phyloP scores from a whole-genome alignment of 192 early-diverging fungal species.

The Backusella australiensis region DNA sequence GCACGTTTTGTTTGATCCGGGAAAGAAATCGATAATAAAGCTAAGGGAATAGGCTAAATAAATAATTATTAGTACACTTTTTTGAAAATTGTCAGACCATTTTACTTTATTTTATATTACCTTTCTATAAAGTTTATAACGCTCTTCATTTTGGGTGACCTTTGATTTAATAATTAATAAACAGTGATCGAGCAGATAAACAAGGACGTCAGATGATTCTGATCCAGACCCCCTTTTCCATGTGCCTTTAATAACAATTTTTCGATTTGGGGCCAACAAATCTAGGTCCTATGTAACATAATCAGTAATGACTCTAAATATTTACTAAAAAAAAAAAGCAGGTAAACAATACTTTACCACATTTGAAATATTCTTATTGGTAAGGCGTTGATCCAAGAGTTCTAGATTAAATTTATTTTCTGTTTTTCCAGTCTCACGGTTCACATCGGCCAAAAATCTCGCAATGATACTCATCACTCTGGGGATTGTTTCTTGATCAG shows the following conservation, averaged over 20 bases:
- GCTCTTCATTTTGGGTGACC: slow-evolving; percentile 52
- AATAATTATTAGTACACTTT: slow-evolving; percentile 16
- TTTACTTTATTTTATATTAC: slow-evolving; percentile 18
- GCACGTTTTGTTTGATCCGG: slow-evolving; percentile 30
- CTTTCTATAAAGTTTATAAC: slow-evolving; percentile 58
- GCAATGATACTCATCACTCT: slow-evolving; percentile 69
- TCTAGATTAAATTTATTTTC: slow-evolving; percentile 83
- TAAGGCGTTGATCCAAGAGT: slow-evolving; percentile 68
- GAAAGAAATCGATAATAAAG: slow-evolving; percentile 58
- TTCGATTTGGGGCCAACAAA: slow-evolving; percentile 65
- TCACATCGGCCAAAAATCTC: slow-evolving; percentile 75
- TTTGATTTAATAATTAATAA: slow-evolving; percentile 72
- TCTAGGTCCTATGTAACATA: slow-evolving; percentile 51
- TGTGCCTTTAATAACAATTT: slow-evolving; percentile 76
- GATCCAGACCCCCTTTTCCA: slow-evolving; percentile 60
- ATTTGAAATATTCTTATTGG: slow-evolving; percentile 42
- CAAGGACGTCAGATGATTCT: slow-evolving; percentile 67
- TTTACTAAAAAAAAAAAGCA: neutral
- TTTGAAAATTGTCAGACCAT: slow-evolving; percentile 21
- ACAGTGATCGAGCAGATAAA: slow-evolving; percentile 88
- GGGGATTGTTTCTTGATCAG: slow-evolving; percentile 72
- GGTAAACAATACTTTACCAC: neutral
- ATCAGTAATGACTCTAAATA: neutral
- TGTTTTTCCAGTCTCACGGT: slow-evolving; percentile 84
- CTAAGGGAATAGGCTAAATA: slow-evolving; percentile 77